Conservation (phyloP, 1,284 basidiomycete genomes). For the Clitocybe nebularis region DNA sequence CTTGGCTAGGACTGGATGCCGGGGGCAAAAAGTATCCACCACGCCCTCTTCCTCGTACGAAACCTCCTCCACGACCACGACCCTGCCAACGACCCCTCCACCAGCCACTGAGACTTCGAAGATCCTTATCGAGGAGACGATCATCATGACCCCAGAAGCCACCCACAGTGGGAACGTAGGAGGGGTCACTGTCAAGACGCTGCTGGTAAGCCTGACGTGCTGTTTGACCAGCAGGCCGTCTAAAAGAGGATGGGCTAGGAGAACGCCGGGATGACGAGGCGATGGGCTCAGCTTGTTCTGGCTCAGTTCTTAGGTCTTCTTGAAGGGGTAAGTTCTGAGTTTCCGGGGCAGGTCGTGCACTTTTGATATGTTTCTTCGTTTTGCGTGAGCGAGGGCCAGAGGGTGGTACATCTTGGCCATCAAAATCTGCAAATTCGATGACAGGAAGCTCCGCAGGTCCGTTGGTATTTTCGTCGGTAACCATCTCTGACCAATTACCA, state of each 20-base stretch:
- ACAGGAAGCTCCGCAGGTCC: conserved; percentile 67
- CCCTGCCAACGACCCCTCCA: conserved; percentile 77
- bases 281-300: conserved; percentile 23
- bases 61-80: conserved; percentile 58
- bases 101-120: conserved; percentile 75
- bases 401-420: conserved; percentile 30
- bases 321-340: conserved; percentile 20
- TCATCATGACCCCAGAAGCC: conserved; percentile 93
- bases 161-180: conserved; percentile 82
- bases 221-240: conserved; percentile 48
- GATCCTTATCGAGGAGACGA: conserved; percentile 70
- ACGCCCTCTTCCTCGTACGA: conserved; percentile 55
- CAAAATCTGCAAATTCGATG: conserved; percentile 74
- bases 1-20: conserved; percentile 2
- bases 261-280: conserved; percentile 32
- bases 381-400: conserved; percentile 31
- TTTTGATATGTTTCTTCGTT: conserved; percentile 31
- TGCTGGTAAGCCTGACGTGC: conserved; percentile 77
- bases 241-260: conserved; percentile 17
- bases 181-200: conserved; percentile 75
- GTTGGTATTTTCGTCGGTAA: conserved; percentile 62
- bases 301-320: conserved; percentile 17
- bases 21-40: conserved; percentile 36
- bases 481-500: conserved; percentile 77
- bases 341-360: conserved; percentile 20